Base-by-base conservation (phyloP, 768 basidiomycete genomes). In the Lactarius evosmus region DNA sequence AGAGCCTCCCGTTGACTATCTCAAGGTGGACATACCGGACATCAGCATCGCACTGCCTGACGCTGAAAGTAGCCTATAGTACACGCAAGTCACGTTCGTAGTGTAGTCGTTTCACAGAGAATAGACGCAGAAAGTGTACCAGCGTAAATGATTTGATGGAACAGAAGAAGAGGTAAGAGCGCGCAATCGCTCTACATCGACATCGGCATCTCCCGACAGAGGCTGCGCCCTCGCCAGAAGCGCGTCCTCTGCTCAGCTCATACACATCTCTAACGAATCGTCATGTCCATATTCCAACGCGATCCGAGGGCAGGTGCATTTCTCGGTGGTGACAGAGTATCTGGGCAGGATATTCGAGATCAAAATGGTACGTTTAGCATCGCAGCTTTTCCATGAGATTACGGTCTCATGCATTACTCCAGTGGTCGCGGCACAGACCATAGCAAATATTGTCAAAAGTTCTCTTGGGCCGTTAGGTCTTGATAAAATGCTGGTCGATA, bases 401-500 rank as follows among this genome's bases (percentile, higher is more conserved):
- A 32, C 63, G 46, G 40, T 29, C 60, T 56, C 38, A 61, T 3
- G 49, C n/a, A 16, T n/a, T 22, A 51, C 51, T 68, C 65, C 75
- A 97, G 96, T 98, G 70, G 84, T 93, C 71, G 97, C 96, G 51
- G 96, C 95, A 52, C 88, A 92, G 72, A 88, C 96, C 7, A 97
- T 99, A 72, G 94, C 97, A 63, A 99, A 99, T 76, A 89, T 98
- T 70, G 87, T 99, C 44, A 97, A 95, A 83, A 96, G 91, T 71
- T 96, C 93, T 30, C 73, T 99, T 60, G 97, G 97, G 6, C 97
- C 97, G 9, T 81, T 98, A 59, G 96, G 96, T 40, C 85, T 95
- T 9, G 95, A 96, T 73, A 95, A 96, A 77, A 94, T 98, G 96
- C 82, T 97, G 61, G 95, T 98, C 17, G 95, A 98, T 75, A 95